These are phyloP conservation scores for Pseudocercospora fuligena DNA, from an alignment of 2,329 filamentous ascomycete species.

Conservation along the genomic window DNA sequence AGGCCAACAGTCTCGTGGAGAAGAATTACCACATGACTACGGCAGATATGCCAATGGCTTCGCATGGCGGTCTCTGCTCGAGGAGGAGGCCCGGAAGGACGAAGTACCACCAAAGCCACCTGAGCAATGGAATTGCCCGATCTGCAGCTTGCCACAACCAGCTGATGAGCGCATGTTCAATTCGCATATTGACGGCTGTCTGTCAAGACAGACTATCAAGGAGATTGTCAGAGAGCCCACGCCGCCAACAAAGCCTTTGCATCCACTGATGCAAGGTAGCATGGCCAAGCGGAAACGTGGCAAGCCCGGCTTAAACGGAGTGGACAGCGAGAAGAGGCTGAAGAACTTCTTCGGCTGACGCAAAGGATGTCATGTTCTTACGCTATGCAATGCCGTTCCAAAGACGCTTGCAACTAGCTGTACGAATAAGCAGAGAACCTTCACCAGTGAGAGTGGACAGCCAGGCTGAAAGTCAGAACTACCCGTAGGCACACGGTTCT, in stretches of 20 bases:
- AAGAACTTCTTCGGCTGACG: constrained; percentile 33
- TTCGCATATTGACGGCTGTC: constrained; percentile 87
- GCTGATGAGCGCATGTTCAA: constrained; percentile 82
- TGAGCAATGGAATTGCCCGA: constrained; percentile 77
- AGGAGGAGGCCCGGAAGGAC: constrained; percentile 32
- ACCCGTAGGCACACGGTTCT: no score
- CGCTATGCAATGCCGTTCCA: no score
- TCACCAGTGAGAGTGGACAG: no score
- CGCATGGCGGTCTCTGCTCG: constrained; percentile 40
- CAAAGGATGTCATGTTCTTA: background rate
- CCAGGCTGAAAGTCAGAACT: no score
- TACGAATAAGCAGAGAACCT: no score
- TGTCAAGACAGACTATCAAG: constrained; percentile 83
- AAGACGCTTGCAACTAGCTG: no score
- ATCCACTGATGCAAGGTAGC: constrained; percentile 21
- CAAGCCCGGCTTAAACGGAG: constrained; percentile 15
- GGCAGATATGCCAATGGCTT: constrained; percentile 41
- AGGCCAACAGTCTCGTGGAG: constrained; percentile 25
- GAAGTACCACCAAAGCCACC: constrained; percentile 37
- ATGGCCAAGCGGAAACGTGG: constrained; percentile 38
- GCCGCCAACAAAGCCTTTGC: constrained; percentile 16
- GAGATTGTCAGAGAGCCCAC: constrained; percentile 69
- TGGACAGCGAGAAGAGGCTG: constrained; percentile 28
- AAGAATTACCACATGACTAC: constrained; percentile 31
- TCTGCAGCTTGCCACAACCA: constrained; percentile 77